phyloP scores from a whole-genome alignment of 176 grass and related monocot genomes.

The Cymbopogon citratus region DNA sequence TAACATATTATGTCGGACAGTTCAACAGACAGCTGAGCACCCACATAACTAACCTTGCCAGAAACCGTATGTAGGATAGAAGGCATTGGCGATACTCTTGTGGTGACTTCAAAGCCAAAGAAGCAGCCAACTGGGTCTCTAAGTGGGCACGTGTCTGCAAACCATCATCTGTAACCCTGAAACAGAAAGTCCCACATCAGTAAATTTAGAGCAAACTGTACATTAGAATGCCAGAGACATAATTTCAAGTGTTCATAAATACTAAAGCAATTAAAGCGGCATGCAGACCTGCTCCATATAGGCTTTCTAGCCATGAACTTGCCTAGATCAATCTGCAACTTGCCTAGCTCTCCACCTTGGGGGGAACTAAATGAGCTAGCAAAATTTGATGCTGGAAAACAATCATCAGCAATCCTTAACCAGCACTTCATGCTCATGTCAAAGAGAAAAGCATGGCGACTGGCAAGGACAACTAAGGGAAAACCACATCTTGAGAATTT shows the following conservation, averaged over 20 bases:
- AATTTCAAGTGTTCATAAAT: constrained; percentile 1
- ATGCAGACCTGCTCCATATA: constrained; percentile 68
- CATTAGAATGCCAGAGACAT: neutral
- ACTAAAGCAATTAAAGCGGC: neutral
- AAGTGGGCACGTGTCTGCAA: constrained; percentile 86
- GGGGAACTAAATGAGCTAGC: constrained; percentile 59
- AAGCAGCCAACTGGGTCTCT: constrained; percentile 82
- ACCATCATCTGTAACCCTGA: constrained; percentile 71
- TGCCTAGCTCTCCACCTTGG: constrained; percentile 75
- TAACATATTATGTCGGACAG: neutral
- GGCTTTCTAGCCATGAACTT: constrained; percentile 77
- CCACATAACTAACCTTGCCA: constrained; percentile 61
- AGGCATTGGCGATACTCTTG: constrained; percentile 88
- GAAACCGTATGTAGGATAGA: constrained; percentile 80
- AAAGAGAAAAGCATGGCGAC: constrained; percentile 77
- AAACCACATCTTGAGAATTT: constrained; percentile 89
- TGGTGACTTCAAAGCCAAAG: constrained; percentile 77
- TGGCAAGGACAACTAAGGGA: constrained; percentile 78
- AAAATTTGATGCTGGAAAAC: constrained; percentile 87
- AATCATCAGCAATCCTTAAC: constrained; percentile 89
- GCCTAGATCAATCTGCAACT: constrained; percentile 79
- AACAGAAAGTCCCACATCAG: neutral
- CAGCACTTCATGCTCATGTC: constrained; percentile 88
- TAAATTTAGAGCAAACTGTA: constrained; percentile 1
- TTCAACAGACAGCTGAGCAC: neutral